Evolutionary conservation across 805 yeast species (phyloP).

Genomic region (Phaffomyces opuntiae): DNA sequence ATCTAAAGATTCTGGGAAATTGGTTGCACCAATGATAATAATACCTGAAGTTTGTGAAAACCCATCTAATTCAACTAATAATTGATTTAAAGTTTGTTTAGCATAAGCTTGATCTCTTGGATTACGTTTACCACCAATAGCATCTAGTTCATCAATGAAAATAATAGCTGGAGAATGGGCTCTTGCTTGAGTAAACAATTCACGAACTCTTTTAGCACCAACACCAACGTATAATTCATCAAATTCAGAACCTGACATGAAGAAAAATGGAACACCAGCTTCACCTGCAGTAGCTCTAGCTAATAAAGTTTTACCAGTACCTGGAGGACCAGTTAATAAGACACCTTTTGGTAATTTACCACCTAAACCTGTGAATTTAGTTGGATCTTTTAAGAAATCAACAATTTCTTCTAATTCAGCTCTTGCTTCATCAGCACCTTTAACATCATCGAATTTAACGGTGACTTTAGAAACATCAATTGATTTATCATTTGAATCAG

Average conservation of each 20-base stretch:
- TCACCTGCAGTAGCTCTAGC: conserved; percentile 99
- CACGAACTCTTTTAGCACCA: conserved; percentile 97
- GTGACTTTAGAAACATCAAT: conserved; percentile 80
- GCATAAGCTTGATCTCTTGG: conserved; percentile 98
- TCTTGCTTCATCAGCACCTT: conserved; percentile 98
- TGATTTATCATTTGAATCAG: conserved; percentile 68
- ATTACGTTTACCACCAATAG: conserved; percentile 96
- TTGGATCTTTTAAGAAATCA: conserved; percentile 94
- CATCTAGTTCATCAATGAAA: conserved; percentile 96
- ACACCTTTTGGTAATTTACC: conserved; percentile 98
- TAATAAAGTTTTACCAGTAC: conserved; percentile 94
- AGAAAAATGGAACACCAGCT: conserved; percentile 97
- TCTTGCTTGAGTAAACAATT: conserved; percentile 86
- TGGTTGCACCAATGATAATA: conserved; percentile 95
- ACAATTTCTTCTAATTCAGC: conserved; percentile 96
- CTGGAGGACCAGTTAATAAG: conserved; percentile 95
- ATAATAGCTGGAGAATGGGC: conserved; percentile 95
- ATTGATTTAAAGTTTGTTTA: conserved; percentile 92
- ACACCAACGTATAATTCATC: conserved; percentile 98
- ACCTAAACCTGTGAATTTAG: conserved; percentile 92
- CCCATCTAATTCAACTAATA: conserved; percentile 94
- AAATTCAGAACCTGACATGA: conserved; percentile 97
- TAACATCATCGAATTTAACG: conserved; percentile 86
- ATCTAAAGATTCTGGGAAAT: conserved; percentile 94
- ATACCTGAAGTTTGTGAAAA: conserved; percentile 88